These are phyloP conservation scores for Phytophthora multivora DNA, from an alignment of 352 stramenopile genomes.

Conservation along the genomic window DNA sequence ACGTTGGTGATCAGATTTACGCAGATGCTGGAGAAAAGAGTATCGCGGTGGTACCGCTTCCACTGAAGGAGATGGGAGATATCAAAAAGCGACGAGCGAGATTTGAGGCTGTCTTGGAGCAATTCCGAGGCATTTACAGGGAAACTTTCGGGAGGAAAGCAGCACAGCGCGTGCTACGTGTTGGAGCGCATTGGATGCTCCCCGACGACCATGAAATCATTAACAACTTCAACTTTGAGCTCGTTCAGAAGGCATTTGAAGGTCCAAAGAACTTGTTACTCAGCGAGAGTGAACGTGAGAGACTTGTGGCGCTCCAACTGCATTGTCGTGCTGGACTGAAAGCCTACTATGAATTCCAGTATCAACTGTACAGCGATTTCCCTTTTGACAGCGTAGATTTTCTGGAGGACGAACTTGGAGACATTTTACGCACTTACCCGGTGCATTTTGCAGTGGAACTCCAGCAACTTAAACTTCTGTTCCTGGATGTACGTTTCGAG, in stretches of 20 bases:
- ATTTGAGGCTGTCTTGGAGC: slow-evolving; percentile 27
- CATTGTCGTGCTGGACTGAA: slow-evolving; percentile 67
- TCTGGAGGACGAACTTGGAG: slow-evolving; percentile 32
- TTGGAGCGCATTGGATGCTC: slow-evolving; percentile 79
- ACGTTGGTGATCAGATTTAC: slow-evolving; percentile 68
- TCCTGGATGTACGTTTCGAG: slow-evolving; percentile 70
- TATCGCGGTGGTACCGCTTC: slow-evolving; percentile 33
- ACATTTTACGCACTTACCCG: slow-evolving; percentile 42
- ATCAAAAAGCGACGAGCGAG: not conserved
- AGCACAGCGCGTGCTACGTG: slow-evolving; percentile 57
- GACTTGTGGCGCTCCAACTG: slow-evolving; percentile 41
- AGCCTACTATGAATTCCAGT: slow-evolving; percentile 74
- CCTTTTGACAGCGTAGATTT: slow-evolving; percentile 50
- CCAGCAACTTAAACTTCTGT: slow-evolving; percentile 54
- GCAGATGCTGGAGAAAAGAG: slow-evolving; percentile 43
- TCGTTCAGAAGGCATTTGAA: slow-evolving; percentile 40
- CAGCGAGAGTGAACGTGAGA: slow-evolving; percentile 19
- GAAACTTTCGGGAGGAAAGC: slow-evolving; percentile 51
- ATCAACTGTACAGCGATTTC: slow-evolving; percentile 59
- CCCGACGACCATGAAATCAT: slow-evolving; percentile 80
- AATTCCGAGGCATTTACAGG: slow-evolving; percentile 69
- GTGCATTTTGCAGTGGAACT: slow-evolving; percentile 52
- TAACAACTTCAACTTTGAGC: slow-evolving; percentile 74
- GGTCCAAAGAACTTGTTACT: not conserved
- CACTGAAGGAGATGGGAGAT: slow-evolving; percentile 32